phyloP scores from a whole-genome alignment of 1,284 basidiomycete species.

The Heterobasidion parviporum region DNA sequence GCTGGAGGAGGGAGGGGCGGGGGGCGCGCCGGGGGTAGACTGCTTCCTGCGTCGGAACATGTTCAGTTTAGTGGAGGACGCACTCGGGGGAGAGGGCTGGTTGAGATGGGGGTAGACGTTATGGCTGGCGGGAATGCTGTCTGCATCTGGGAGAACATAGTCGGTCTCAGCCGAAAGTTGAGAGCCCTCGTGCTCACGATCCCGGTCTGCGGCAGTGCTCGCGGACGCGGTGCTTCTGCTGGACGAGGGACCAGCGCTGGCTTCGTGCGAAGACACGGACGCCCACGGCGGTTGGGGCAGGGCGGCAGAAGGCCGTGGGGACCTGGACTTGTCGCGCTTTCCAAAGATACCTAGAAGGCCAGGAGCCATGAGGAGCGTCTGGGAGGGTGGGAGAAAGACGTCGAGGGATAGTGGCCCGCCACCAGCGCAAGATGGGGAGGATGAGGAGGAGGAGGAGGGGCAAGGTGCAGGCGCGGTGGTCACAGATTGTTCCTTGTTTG shows the following conservation, averaged over 20 bases:
- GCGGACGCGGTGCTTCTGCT: not conserved
- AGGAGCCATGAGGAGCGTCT: conserved; percentile 10
- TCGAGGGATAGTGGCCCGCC: not conserved
- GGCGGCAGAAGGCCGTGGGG: not conserved
- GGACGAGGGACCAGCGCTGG: not conserved
- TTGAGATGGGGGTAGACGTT: not conserved
- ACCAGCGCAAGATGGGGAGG: not conserved
- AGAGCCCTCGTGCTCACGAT: not conserved
- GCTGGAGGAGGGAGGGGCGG: not conserved
- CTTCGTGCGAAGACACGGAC: not conserved
- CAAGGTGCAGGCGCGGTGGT: not conserved
- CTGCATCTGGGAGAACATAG: not conserved
- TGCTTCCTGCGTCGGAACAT: not conserved
- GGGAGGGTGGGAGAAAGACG: not conserved
- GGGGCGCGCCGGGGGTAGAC: not conserved
- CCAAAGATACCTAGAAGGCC: conserved; percentile 24
- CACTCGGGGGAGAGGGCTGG: not conserved
- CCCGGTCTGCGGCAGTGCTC: not conserved
- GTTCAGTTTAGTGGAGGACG: not conserved
- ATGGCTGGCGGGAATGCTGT: not conserved
- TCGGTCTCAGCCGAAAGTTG: not conserved
- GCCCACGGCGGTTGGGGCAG: no score
- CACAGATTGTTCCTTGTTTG: not conserved
- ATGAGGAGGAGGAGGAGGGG: not conserved
- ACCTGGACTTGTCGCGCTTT: conserved; percentile 23